Conservation (phyloP, 805 yeast species). For the Metschnikowia noctiluminum region DNA sequence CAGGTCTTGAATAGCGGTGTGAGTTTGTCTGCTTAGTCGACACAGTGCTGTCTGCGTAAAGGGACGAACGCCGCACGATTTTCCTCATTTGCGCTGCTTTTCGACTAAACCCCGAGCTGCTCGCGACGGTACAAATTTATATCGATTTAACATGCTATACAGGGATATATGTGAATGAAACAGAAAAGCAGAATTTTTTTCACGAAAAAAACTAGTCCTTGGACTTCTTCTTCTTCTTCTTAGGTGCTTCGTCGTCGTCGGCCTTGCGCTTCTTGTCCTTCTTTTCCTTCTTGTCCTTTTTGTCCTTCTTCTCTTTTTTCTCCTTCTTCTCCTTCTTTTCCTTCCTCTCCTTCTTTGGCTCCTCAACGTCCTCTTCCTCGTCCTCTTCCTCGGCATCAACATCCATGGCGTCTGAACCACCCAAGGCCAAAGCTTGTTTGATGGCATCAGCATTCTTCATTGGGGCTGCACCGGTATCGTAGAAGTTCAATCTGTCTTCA, state of each 20-base stretch:
- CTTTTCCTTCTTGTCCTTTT: conserved; percentile 30
- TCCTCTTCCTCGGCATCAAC: conserved; percentile 17
- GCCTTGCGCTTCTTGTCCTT: conserved; percentile 37
- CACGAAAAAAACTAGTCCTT: conserved; percentile 30
- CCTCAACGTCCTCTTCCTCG: conserved; percentile 24
- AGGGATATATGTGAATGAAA: conserved; percentile 11
- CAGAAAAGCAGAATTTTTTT: conserved; percentile 2
- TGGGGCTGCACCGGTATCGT: conserved; percentile 95
- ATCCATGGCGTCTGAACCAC: conserved; percentile 45
- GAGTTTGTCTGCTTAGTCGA: conserved; percentile 1
- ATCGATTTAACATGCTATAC: conserved; percentile 19
- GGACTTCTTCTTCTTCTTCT: conserved; percentile 46
- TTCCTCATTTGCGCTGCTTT: neutral
- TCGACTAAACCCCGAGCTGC: neutral
- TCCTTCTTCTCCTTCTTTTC: conserved; percentile 34
- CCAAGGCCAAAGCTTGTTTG: conserved; percentile 79
- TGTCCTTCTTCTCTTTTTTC: conserved; percentile 29
- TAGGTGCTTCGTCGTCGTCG: conserved; percentile 37
- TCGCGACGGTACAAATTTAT: neutral
- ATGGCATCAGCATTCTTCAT: conserved; percentile 95
- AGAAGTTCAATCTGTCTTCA: conserved; percentile 94
- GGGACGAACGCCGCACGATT: neutral
- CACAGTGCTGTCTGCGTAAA: neutral
- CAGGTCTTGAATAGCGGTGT: conserved; percentile 6
- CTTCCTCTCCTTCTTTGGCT: conserved; percentile 33